Base-by-base conservation (phyloP, 2,329 filamentous ascomycete genomes). In the Ciborinia camelliae region DNA sequence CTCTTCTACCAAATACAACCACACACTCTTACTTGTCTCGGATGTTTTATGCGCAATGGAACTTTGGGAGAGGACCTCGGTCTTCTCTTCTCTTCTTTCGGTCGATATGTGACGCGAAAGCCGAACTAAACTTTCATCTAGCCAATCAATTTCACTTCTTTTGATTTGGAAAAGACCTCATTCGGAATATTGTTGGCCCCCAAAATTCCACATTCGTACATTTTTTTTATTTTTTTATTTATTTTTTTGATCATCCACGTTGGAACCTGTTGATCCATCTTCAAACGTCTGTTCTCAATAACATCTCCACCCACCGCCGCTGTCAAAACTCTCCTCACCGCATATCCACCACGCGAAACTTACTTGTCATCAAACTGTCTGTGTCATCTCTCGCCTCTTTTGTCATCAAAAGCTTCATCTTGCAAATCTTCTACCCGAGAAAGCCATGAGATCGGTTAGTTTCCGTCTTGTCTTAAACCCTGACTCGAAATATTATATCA, bases 321-420 rank as follows among this genome's bases (percentile, higher is more conserved):
- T 53, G 50, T 53, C 50, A 53, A 53, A 32, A 52, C 30, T 52
- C 30, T 53, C 50, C 8, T 53, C 50, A 53, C 50, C 50, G 50
- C 20, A 35, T 53, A 28, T 35, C 50, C 50, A 53, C 30, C 12
- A 35, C 12, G 9, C 7, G 28, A 35, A 30, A 52, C 9, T 52
- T 23, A 5, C 50, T 23, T n/a, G 50, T 52, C 30, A 9, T 52
- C 50, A 52, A 52, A 52, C 50, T 30, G 30, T 32, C 30, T 52
- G 50, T 52, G 50, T 23, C 20, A 52, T 7, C n/a, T 15, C 32
- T 37, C 51, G n/a, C 51, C n/a, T 53, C 51, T 52, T 37, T 35
- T 23, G 30, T 23, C 50, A 23, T 23, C 20, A 1, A n/a, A 20
- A 53, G 5, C 10, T 37, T 9, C n/a, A 53, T 37, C 51, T 37